These are phyloP conservation scores for Catharanthus roseus DNA, from an alignment of 257 asterid genomes.

Conservation along the genomic window DNA sequence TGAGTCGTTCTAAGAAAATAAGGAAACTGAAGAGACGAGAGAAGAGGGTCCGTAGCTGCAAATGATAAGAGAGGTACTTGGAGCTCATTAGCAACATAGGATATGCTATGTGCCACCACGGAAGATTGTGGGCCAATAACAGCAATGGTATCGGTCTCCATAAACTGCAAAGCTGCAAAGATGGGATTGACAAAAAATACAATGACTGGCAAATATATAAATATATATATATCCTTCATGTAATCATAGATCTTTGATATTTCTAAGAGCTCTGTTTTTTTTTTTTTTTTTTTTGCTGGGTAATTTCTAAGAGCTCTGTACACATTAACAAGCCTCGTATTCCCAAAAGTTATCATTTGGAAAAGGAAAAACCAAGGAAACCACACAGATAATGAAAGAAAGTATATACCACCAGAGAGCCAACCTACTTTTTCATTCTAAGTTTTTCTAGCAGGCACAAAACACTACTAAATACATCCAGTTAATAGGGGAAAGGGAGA, in stretches of 20 bases:
- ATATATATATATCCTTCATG: background rate
- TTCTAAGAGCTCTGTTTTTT: background rate
- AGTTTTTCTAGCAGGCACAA: background rate
- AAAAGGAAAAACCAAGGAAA: background rate
- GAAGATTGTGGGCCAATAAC: constrained; percentile 52
- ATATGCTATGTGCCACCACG: constrained; percentile 37
- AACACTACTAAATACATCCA: background rate
- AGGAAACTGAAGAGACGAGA: constrained; percentile 43
- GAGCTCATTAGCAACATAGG: constrained; percentile 38
- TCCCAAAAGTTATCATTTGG: background rate
- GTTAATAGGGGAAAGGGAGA: background rate
- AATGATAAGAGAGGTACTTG: constrained; percentile 47
- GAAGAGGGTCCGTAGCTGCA: constrained; percentile 46
- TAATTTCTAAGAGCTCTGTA: background rate
- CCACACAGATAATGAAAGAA: background rate
- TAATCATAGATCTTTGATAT: background rate
- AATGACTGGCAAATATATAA: background rate
- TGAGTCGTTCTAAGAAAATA: constrained; percentile 42
- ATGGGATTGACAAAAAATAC: background rate
- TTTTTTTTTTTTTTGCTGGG: no score
- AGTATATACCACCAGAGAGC: background rate
- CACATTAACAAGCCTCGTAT: background rate
- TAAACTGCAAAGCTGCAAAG: constrained; percentile 36
- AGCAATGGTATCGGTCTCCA: constrained; percentile 43
- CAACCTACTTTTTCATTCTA: background rate